These are phyloP conservation scores for Heteromeles arbutifolia DNA, from an alignment of 306 rosid genomes.

Conservation along the genomic window DNA sequence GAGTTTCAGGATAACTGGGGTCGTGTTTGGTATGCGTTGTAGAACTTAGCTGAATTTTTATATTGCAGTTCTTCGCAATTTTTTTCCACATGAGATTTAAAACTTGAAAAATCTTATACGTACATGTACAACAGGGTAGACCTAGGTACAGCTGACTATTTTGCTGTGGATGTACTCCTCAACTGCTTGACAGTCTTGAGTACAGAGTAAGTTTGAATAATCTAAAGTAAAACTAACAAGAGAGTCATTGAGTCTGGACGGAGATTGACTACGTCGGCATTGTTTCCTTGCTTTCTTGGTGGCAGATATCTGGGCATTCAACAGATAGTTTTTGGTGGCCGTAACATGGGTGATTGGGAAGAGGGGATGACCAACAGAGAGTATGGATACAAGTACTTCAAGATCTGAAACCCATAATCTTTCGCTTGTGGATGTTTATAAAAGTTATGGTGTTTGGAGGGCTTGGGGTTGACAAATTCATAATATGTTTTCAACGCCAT, in stretches of 20 bases:
- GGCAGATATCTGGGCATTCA: constrained; percentile 85
- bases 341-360: constrained; percentile 86
- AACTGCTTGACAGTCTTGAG: constrained; percentile 81
- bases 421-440: background rate
- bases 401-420: constrained; percentile 30
- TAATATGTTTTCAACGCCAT: background rate
- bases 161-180: constrained; percentile 80
- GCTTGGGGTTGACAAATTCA: background rate
- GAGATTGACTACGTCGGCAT: background rate
- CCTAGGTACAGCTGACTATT: constrained; percentile 78
- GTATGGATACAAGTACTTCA: constrained; percentile 77
- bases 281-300: background rate
- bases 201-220: constrained; percentile 62
- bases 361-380: constrained; percentile 81
- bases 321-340: constrained; percentile 83
- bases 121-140: constrained; percentile 65
- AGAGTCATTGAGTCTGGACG: background rate
- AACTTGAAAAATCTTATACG: background rate
- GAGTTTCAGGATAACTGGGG: constrained; percentile 97
- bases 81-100: background rate
- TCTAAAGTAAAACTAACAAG: background rate
- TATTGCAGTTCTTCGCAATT: background rate
- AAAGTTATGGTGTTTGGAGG: background rate
- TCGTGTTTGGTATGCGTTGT: constrained; percentile 66
- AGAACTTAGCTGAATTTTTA: background rate